Conservation (phyloP, 1,284 basidiomycete species). For the Cutaneotrichosporon curvatum region DNA sequence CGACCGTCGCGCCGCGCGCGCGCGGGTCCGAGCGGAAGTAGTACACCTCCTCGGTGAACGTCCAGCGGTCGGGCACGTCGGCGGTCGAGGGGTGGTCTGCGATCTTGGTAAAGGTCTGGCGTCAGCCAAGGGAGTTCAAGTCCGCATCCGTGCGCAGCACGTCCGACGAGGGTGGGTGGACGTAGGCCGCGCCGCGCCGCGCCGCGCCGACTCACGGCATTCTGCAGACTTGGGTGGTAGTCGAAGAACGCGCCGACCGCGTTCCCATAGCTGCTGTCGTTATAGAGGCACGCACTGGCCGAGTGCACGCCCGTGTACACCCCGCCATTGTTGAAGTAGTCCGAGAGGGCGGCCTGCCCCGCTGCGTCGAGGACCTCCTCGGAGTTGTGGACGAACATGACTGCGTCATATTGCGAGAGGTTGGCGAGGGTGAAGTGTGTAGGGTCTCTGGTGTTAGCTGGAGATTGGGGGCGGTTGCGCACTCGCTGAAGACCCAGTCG, state of each 20-base stretch:
- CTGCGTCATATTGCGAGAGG: conserved; percentile 56
- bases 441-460: conserved; percentile 44
- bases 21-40: conserved; percentile 72
- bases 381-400: conserved; percentile 63
- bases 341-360: conserved; percentile 58
- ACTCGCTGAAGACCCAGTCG: conserved; percentile 60
- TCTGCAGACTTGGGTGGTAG: conserved; percentile 62
- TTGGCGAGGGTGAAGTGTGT: conserved; percentile 55
- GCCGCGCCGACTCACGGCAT: conserved; percentile 23
- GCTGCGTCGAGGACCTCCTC: conserved; percentile 54
- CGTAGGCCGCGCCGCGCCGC: too few species aligned
- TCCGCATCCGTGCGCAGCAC: too few species aligned
- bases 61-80: conserved; percentile 60
- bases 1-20: conserved; percentile 56
- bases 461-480: too few species aligned
- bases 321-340: conserved; percentile 55
- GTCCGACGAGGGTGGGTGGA: too few species aligned
- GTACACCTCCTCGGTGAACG: conserved; percentile 53
- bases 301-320: conserved; percentile 48
- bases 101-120: conserved; percentile 53
- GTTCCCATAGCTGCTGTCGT: conserved; percentile 55
- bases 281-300: conserved; percentile 61
- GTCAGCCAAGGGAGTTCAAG: too few species aligned
- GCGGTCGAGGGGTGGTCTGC: conserved; percentile 58
- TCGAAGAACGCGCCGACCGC: conserved; percentile 62